Base-by-base conservation (phyloP, 1,284 basidiomycete genomes). In the Phlebopus sp. region DNA sequence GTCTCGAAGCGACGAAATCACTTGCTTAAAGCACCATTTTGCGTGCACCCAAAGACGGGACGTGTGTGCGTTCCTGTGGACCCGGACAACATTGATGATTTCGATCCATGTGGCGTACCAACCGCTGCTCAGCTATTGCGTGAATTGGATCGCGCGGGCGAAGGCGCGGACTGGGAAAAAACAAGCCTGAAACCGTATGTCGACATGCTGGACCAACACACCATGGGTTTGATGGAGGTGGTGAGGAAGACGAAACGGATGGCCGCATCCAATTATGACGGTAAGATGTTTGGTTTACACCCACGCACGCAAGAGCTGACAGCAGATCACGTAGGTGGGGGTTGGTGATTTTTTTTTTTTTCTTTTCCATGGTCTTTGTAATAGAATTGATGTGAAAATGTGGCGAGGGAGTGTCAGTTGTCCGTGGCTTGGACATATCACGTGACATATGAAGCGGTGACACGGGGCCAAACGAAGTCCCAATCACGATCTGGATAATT, bases 1-100 rank as follows among this genome's bases (percentile, higher is more conserved):
- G 96, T 99, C 13, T 95, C 94, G 2, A 97, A 98, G 63, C 92
- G 96, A 62, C 80, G 94, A 49, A 99, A 99, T 71, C 97, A 99
- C 72, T 79, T 99, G 73, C 82, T 99, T 53, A 99, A 99, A 69
- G 87, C 92, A 21, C 97, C 97, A 0, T 99, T 99, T 69, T 97
- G 94, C 63, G 77, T 99, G 0, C 96, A 99, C 68, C 96, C 97
- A 0, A 92, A 92, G 53, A 99, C 97, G 1, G 95, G 95, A 1
- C 82, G 94, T 35, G 84, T 99, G 9, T 99, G 96, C 68, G 92
- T 99, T 0, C 97, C 97, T 1, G 75, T 99, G 25, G 87, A 97
- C 59, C 88, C 92, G 2, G 71, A 70, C 29, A 67, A 71, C 29
- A 82, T 96, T n/a, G 83, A 92, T 47, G 72, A 79, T 0, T 99